A percentile compares a stretch with the other conserved stretches of the same genome.
phyloP scores from a whole-genome alignment of 306 rosid species.

The Datisca glomerata region DNA sequence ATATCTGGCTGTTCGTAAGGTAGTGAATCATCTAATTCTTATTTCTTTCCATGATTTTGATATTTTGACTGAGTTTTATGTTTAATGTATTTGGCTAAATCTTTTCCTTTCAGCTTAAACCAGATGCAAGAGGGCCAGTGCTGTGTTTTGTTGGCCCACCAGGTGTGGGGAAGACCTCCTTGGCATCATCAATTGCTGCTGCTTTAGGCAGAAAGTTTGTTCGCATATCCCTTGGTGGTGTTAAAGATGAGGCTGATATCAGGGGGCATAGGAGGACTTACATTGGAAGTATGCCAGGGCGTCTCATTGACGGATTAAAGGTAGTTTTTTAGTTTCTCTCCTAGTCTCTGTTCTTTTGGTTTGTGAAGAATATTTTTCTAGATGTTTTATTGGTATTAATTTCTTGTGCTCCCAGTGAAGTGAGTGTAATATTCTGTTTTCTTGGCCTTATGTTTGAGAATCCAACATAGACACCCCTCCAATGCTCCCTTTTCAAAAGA shows the following conservation, averaged over 20 bases:
- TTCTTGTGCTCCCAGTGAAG: too few species aligned
- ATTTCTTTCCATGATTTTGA: constrained; percentile 1
- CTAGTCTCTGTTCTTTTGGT: background rate
- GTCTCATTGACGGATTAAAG: constrained; percentile 94
- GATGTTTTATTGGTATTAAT: background rate
- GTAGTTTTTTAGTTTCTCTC: constrained; percentile 15
- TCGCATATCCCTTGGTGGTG: constrained; percentile 96
- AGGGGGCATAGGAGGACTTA: constrained; percentile 98
- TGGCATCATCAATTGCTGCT: constrained; percentile 94
- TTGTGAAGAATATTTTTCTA: constrained; percentile 1
- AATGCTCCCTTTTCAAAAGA: too few species aligned
- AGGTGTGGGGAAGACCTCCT: constrained; percentile 94
- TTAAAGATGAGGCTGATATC: constrained; percentile 95
- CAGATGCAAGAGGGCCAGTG: constrained; percentile 99
- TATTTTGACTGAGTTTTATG: constrained; percentile 14
- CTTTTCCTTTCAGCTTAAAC: constrained; percentile 70
- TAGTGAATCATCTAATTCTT: constrained; percentile 15
- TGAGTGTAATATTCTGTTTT: too few species aligned
- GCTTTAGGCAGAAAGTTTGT: constrained; percentile 84
- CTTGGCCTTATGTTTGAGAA: too few species aligned
- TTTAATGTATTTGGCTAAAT: constrained; percentile 17
- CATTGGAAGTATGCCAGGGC: constrained; percentile 99
- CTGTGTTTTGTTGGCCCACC: constrained; percentile 98
- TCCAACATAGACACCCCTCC: too few species aligned
- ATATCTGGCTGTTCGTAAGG: constrained; percentile 97